Evolutionary conservation across 2,329 filamentous ascomycete species (phyloP), one percentile per base, ranked within the genome.

Genomic region (Alternaria metachromatica): DNA sequence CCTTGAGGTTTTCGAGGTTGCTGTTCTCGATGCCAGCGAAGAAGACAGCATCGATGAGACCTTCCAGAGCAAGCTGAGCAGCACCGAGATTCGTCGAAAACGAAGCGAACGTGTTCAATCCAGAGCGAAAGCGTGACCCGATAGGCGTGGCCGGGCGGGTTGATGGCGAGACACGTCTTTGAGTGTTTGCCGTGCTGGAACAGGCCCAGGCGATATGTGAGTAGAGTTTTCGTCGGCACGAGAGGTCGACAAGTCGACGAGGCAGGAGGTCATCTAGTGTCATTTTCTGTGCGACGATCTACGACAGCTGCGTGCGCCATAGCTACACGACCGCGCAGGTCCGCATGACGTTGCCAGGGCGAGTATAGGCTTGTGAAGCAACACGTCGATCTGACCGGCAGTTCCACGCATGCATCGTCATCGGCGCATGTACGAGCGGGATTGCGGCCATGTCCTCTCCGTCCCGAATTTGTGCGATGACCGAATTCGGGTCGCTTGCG

Each of bases 51-150:
- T 81, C 46, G 78, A 82, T 12, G 87, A 89, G 60, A 85, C 87
- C 68, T 97, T 96, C 80, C 88, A 90, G 25, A 87, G 87, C 65
- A 98, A 97, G 82, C 92, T 97, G 71, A 97, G 94, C 83, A 97
- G 94, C 81, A 96, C 94, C 1, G 91, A 91, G 62, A 97, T 97
- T 68, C 85, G 86, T 65, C 84, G 84, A 45, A 80, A 74, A 68
- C 68, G 71, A 37, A 75, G 72, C 56, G 78, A 79, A 64, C 71
- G 73, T 41, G 63, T 64, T 58, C 64, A 66, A 63, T 55, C 65
- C 37, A 72, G 58, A 58, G 64, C 69, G 46, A 71, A 73, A 57
- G 75, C 70, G 37, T 76, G 63, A 75, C 13, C 28, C 43, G 44
- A 43, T 45, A 26, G 46, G 51, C 43, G 13, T 37, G 23, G 43